Evolutionary conservation across 2,329 filamentous ascomycete genomes (phyloP).

Genomic region (Monosporascus sp.): DNA sequence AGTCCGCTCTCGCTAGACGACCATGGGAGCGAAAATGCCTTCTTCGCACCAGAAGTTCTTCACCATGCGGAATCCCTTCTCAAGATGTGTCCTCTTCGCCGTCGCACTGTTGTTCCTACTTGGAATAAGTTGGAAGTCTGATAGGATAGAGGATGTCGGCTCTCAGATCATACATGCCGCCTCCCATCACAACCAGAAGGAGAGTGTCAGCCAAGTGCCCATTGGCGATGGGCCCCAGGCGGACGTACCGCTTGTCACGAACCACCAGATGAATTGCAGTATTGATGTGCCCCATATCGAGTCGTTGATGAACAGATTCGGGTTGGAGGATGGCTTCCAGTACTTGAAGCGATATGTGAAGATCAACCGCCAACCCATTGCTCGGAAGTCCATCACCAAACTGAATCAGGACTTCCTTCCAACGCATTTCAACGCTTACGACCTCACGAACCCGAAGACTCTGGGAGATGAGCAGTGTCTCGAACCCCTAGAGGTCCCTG

Average conservation of each 20-base stretch:
- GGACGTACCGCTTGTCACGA: conserved; percentile 28
- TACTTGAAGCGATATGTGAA: conserved; percentile 53
- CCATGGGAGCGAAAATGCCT: conserved; percentile 35
- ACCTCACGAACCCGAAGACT: conserved; percentile 37
- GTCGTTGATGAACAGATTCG: conserved; percentile 40
- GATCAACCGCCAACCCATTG: conserved; percentile 44
- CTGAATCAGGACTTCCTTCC: conserved; percentile 43
- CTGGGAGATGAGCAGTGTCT: conserved; percentile 39
- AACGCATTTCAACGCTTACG: conserved; percentile 41
- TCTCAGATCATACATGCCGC: conserved; percentile 37
- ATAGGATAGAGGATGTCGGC: conserved; percentile 34
- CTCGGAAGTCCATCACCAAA: conserved; percentile 47
- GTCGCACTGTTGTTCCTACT: conserved; percentile 38
- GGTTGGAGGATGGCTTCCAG: conserved; percentile 45
- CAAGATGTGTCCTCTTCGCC: conserved; percentile 39
- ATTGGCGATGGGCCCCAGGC: conserved; percentile 22
- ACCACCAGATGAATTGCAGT: conserved; percentile 42
- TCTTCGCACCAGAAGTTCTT: conserved; percentile 36
- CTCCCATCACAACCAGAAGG: conserved; percentile 27
- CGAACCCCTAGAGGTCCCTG: conserved; percentile 45
- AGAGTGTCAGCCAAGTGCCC: conserved; percentile 25
- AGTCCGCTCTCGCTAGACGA: conserved; percentile 7
- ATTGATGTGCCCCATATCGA: conserved; percentile 42
- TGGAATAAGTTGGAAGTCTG: conserved; percentile 35
- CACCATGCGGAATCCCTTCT: conserved; percentile 45